These are phyloP conservation scores for Planoprotostelium fungivorum DNA, from an alignment of 78 protist species.

Conservation along the genomic window DNA sequence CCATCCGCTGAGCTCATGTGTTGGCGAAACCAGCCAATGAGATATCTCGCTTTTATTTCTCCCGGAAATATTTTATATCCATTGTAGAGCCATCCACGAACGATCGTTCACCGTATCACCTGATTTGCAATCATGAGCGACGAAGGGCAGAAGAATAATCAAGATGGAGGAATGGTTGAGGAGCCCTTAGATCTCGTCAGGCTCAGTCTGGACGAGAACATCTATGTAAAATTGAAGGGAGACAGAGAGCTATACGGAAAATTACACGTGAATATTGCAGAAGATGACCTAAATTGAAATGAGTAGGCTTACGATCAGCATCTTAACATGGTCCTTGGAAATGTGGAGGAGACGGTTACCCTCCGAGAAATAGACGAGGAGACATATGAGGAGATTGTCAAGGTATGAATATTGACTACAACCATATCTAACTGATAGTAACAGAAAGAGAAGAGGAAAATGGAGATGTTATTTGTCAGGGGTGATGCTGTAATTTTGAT, in stretches of 20 bases:
- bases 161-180: conserved; percentile 63
- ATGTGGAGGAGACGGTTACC: conserved; percentile 93
- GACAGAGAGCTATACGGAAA: conserved; percentile 93
- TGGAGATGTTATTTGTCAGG: conserved; percentile 90
- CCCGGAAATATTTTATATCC: too few relatives aligned
- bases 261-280: conserved; percentile 78
- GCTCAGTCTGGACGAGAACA: conserved; percentile 87
- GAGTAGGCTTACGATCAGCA: conserved; percentile 95
- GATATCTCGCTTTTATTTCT: too few relatives aligned
- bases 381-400: conserved; percentile 86
- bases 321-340: conserved; percentile 92
- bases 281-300: neutral
- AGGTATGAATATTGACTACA: conserved; percentile 32
- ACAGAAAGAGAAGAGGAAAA: conserved; percentile 69
- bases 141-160: conserved; percentile 25
- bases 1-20: too few relatives aligned
- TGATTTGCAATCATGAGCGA: too few relatives aligned
- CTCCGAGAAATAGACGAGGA: conserved; percentile 71
- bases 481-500: conserved; percentile 94
- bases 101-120: too few relatives aligned
- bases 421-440: neutral
- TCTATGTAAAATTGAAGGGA: conserved; percentile 88
- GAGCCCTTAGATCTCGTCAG: conserved; percentile 86
- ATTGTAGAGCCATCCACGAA: too few relatives aligned
- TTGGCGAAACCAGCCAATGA: too few relatives aligned